These are phyloP conservation scores for Solanum hybrid DNA, from an alignment of 305 asterid genomes.

Conservation along the genomic window DNA sequence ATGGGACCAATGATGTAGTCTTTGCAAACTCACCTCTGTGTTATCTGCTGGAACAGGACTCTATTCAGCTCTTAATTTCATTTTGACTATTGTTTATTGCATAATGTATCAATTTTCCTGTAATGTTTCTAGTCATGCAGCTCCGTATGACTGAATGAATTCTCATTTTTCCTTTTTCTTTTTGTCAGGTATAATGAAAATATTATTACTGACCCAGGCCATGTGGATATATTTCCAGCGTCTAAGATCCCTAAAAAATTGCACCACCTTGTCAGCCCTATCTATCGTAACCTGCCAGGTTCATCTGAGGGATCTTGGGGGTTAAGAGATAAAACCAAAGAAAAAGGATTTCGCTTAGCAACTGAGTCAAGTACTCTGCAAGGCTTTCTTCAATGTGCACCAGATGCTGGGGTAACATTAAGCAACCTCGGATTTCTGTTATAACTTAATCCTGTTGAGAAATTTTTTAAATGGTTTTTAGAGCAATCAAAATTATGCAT, in stretches of 20 bases:
- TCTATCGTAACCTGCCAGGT: constrained; percentile 44
- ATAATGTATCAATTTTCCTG: not conserved
- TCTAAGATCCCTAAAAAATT: constrained; percentile 64
- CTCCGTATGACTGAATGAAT: not conserved
- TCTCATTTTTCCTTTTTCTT: constrained; percentile 19
- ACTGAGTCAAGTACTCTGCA: constrained; percentile 61
- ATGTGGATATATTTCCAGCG: constrained; percentile 91
- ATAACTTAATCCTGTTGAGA: not conserved
- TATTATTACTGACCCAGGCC: constrained; percentile 86
- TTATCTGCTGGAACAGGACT: not conserved
- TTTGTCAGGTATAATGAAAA: constrained; percentile 82
- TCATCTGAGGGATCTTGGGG: constrained; percentile 27
- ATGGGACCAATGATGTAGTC: not conserved
- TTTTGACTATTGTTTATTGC: not conserved
- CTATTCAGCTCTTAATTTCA: not conserved
- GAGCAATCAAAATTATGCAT: not conserved
- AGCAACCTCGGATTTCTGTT: not conserved
- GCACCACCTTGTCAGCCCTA: constrained; percentile 70
- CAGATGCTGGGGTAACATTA: constrained; percentile 69
- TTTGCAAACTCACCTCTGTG: not conserved
- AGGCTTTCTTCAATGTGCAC: constrained; percentile 64
- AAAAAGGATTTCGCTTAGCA: constrained; percentile 63
- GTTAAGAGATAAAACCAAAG: constrained; percentile 27
- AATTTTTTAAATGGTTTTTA: not conserved
- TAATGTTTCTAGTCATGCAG: not conserved